Evolutionary conservation across 2,329 filamentous ascomycete species (phyloP).

Genomic region (Penicillium sp.): DNA sequence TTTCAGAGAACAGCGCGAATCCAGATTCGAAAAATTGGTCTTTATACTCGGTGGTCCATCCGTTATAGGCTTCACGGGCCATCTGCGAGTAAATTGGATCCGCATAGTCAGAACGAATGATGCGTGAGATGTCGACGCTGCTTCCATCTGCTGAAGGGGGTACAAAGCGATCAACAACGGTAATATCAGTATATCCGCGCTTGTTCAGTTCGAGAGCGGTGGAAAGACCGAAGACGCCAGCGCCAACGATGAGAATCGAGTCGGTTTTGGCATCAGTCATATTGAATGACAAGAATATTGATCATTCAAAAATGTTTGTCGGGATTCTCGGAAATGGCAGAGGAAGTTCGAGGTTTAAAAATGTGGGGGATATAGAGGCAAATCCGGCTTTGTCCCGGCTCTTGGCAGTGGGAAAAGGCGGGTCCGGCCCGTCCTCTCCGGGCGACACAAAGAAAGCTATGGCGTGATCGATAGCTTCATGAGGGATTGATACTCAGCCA

Average conservation of each 20-base stretch:
- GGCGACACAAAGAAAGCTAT: not conserved
- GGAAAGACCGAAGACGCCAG: constrained; percentile 18
- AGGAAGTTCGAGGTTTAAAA: not conserved
- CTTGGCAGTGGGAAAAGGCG: constrained; percentile 19
- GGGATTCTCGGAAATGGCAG: not conserved
- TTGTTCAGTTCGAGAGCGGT: constrained; percentile 65
- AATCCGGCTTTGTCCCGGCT: constrained; percentile 12
- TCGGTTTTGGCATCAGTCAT: constrained; percentile 24
- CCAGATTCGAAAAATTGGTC: constrained; percentile 29
- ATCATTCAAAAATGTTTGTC: not conserved
- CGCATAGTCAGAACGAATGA: constrained; percentile 72
- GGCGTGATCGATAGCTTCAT: not conserved
- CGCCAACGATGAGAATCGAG: constrained; percentile 60
- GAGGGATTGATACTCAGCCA: constrained; percentile 31
- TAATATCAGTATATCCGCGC: constrained; percentile 55
- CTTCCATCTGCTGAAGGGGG: constrained; percentile 57
- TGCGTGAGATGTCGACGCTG: constrained; percentile 59
- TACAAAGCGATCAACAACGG: constrained; percentile 55
- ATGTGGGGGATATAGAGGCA: not conserved
- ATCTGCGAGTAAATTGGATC: constrained; percentile 72
- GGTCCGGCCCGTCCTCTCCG: constrained; percentile 20
- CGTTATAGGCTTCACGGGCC: constrained; percentile 68
- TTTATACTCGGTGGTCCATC: constrained; percentile 53
- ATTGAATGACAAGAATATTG: constrained; percentile 10
- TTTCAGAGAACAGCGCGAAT: constrained; percentile 32